These are phyloP conservation scores for Zizania palustris DNA, from an alignment of 202 grass and related monocot genomes.

Conservation along the genomic window DNA sequence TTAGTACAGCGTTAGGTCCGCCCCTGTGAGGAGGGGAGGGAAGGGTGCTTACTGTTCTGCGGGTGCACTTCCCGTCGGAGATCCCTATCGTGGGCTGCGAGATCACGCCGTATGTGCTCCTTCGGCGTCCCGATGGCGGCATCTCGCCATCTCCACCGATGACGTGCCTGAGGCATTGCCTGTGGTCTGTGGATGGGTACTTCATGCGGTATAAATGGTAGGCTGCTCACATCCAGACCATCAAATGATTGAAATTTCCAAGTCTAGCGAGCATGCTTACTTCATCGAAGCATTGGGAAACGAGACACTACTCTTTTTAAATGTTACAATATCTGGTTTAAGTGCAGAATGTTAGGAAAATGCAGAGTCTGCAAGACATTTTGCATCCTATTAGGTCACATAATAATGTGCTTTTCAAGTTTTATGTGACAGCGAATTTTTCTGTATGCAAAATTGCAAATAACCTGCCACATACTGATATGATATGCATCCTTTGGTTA, in stretches of 20 bases:
- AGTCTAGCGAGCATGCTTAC: neutral
- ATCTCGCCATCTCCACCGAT: conserved; percentile 51
- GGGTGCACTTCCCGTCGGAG: conserved; percentile 88
- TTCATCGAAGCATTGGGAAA: neutral
- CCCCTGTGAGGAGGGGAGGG: conserved; percentile 23
- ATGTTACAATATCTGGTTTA: neutral
- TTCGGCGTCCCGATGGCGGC: conserved; percentile 58
- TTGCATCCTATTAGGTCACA: neutral
- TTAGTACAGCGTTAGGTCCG: conserved; percentile 24
- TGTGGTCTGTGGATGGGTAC: conserved; percentile 59
- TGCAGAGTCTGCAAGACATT: neutral
- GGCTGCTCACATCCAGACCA: conserved; percentile 11
- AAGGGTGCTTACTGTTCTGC: conserved; percentile 79
- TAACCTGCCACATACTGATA: neutral
- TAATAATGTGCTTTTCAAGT: neutral
- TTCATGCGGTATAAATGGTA: conserved; percentile 82
- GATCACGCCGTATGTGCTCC: conserved; percentile 86
- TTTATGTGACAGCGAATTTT: neutral
- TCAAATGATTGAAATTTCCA: neutral
- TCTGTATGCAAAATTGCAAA: neutral
- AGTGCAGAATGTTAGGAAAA: neutral
- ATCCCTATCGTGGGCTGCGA: conserved; percentile 92
- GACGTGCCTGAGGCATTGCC: conserved; percentile 61
- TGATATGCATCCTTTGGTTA: neutral
- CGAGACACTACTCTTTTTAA: neutral